Percentiles rank a stretch among this genome's conserved stretches.
These are phyloP conservation scores for Polyporus arcularius DNA, from an alignment of 768 basidiomycete species.

Conservation along the genomic window DNA sequence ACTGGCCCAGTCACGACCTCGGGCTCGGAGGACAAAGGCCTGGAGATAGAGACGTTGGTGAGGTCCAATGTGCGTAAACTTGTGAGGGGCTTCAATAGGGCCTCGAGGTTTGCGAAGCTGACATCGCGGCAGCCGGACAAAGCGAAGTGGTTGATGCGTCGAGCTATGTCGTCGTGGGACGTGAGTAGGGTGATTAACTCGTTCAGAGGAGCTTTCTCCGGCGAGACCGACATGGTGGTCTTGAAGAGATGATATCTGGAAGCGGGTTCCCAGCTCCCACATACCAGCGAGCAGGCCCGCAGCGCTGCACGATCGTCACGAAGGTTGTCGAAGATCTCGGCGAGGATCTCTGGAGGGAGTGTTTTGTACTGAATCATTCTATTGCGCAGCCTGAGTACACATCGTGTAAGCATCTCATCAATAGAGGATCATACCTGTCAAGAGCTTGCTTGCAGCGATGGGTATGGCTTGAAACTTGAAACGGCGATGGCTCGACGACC, in stretches of 20 bases:
- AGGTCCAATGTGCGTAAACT: no score
- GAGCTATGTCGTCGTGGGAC: background rate
- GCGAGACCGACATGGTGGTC: conserved; percentile 1
- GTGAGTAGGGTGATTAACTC: background rate
- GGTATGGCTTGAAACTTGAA: no score
- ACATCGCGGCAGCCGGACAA: background rate
- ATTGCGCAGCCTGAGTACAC: no score
- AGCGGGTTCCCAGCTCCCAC: conserved; percentile 28
- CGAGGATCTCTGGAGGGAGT: conserved; percentile 35
- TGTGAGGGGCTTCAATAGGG: no score
- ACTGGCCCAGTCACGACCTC: no score
- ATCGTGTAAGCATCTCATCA: no score
- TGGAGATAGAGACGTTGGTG: no score
- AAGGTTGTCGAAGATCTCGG: conserved; percentile 31
- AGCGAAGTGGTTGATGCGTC: background rate
- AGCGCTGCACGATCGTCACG: conserved; percentile 25
- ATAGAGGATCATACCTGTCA: no score
- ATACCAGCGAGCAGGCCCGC: conserved; percentile 24
- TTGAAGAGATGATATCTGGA: conserved; percentile 27
- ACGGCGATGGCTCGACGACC: no score
- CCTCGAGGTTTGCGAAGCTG: background rate
- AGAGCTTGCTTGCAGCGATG: no score
- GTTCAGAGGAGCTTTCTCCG: background rate
- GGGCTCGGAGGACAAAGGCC: no score
- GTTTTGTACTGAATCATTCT: background rate